Evolutionary conservation across 73 alveolate species (phyloP).

Genomic region (Tetrahymena borealis): DNA sequence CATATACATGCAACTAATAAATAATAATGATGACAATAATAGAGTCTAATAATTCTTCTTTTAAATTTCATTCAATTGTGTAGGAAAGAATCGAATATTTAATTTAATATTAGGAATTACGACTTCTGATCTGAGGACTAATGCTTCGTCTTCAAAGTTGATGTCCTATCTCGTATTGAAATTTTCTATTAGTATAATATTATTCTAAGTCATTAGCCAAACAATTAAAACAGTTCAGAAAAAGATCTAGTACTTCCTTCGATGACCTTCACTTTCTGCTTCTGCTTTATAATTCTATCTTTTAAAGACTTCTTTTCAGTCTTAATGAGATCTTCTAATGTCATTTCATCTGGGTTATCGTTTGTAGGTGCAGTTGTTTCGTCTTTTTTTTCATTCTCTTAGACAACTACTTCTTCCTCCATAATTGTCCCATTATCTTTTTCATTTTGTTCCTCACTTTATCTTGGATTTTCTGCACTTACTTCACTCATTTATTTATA

Average conservation of each 20-base stretch:
- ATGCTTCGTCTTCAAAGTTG: background rate
- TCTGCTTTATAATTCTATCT: background rate
- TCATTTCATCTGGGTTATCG: background rate
- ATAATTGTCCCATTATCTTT: too few species aligned
- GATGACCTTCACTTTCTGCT: background rate
- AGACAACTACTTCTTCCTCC: background rate
- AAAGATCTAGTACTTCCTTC: conserved; percentile 1
- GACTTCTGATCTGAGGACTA: background rate
- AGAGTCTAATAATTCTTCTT: too few species aligned
- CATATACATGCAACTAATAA: conserved; percentile 3
- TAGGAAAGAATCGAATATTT: background rate
- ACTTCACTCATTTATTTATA: too few species aligned
- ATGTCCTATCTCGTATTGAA: background rate
- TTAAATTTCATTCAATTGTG: too few species aligned
- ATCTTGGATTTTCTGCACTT: too few species aligned
- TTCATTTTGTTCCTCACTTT: too few species aligned
- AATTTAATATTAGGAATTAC: background rate
- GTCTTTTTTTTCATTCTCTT: background rate
- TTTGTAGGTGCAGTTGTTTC: background rate
- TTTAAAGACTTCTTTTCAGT: background rate
- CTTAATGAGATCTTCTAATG: background rate
- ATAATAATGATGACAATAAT: background rate
- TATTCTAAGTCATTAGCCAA: background rate
- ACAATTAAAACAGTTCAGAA: background rate
- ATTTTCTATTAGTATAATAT: background rate